These are phyloP conservation scores for Blastobotrys arbuscula DNA, from an alignment of 1,139 yeast genomes.

Conservation along the genomic window DNA sequence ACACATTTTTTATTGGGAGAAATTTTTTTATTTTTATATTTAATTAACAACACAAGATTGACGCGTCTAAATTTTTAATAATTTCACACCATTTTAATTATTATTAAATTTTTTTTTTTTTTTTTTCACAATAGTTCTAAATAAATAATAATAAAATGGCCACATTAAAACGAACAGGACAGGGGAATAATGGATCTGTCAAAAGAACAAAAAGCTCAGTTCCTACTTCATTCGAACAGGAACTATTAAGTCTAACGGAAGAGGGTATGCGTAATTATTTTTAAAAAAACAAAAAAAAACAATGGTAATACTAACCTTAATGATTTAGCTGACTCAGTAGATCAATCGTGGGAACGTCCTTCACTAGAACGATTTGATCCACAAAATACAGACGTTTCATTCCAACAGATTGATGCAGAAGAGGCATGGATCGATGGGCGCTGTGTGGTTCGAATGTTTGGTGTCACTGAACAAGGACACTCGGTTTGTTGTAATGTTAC, in stretches of 20 bases:
- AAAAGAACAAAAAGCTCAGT: slow-evolving; percentile 19
- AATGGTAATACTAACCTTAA: neutral
- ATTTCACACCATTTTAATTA: neutral
- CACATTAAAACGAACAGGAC: slow-evolving; percentile 7
- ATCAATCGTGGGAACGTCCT: slow-evolving; percentile 62
- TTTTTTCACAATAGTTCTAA: neutral
- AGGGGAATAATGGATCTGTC: neutral
- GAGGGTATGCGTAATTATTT: neutral
- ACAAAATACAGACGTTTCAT: slow-evolving; percentile 46
- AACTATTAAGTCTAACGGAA: slow-evolving; percentile 21
- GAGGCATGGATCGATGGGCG: slow-evolving; percentile 51
- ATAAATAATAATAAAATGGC: neutral
- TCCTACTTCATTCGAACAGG: slow-evolving; percentile 43
- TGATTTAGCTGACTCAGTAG: slow-evolving; percentile 27
- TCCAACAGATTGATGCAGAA: slow-evolving; percentile 95
- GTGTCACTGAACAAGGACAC: slow-evolving; percentile 80
- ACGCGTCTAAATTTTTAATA: neutral
- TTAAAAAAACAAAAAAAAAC: neutral
- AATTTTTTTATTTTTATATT: too few relatives aligned
- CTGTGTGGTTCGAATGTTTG: slow-evolving; percentile 77
- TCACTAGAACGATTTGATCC: slow-evolving; percentile 48
- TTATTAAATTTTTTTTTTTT: neutral
- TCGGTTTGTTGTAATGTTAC: slow-evolving; percentile 86
- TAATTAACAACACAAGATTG: too few relatives aligned
- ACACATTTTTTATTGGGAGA: too few relatives aligned